A percentile compares a stretch with the other conserved stretches of the same genome.
Conservation (phyloP, 2,329 filamentous ascomycete genomes). For the Tolypocladium ovalisporum region DNA sequence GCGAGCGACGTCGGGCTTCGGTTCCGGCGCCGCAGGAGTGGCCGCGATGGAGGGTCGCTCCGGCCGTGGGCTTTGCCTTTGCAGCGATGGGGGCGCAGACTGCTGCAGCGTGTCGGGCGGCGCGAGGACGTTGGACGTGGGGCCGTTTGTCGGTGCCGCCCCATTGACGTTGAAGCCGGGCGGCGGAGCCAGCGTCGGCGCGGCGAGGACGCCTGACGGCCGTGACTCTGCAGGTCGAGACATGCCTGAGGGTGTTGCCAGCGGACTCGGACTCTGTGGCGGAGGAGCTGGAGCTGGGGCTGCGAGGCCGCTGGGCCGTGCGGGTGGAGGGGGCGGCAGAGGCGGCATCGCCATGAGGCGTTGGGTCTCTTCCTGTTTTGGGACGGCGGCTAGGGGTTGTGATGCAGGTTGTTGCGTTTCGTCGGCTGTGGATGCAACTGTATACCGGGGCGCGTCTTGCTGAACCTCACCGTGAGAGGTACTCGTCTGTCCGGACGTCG, state of each 20-base stretch:
- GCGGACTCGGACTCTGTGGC: constrained; percentile 1
- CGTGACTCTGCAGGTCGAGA: constrained; percentile 14
- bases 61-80: not conserved
- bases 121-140: constrained; percentile 33
- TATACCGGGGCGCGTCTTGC: too few species aligned
- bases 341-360: constrained; percentile 10
- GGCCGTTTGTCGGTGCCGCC: constrained; percentile 16
- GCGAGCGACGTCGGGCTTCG: not conserved
- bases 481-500: not conserved
- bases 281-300: constrained; percentile 8
- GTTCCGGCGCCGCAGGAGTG: not conserved
- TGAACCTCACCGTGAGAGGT: not conserved
- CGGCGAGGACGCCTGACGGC: constrained; percentile 23
- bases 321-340: constrained; percentile 7
- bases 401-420: not conserved
- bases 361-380: constrained; percentile 3
- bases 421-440: not conserved
- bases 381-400: not conserved
- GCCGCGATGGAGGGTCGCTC: not conserved
- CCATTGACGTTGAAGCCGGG: constrained; percentile 15
- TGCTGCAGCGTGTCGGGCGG: constrained; percentile 27
- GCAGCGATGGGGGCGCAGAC: constrained; percentile 6
- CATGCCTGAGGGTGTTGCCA: constrained; percentile 11
- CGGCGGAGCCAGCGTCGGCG: constrained; percentile 26
- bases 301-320: constrained; percentile 7